Base-by-base conservation (phyloP, 2,329 filamentous ascomycete species). In the Didymellaceae sp. region DNA sequence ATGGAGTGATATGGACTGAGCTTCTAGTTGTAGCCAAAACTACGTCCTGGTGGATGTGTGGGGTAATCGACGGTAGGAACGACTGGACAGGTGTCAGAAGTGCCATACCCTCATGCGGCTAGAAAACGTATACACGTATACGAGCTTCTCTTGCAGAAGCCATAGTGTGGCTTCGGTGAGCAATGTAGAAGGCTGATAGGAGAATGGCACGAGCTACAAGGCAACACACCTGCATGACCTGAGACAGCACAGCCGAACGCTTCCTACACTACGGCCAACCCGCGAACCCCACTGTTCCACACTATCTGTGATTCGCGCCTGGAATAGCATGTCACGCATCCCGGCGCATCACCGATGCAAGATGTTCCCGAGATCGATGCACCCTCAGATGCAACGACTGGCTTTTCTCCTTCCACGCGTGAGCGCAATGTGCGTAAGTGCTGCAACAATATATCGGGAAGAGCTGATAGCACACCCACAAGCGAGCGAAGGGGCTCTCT, bases 331-430 rank as follows among this genome's bases (percentile, higher is more conserved):
- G 48, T 38, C 48, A n/a, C 7, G 33, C 49, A 21, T 31, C 43
- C 28, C 44, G 34, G 35, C 39, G 33, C 39, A 33, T 28, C 22
- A 24, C 11, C 7, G n/a, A 47, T 47, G 49, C 42, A 53, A 41
- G 49, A 53, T 53, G 38, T 32, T 53, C 33, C 49, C 48, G 48
- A 52, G 48, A 52, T 46, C 48, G 42, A 50, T 50, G 40, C 40
- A 40, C 26, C 21, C 2, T 26, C 30, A 38, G 26, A 16, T 42
- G 26, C 22, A 32, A 42, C 33, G 48, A 46, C 48, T 52, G 48
- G 42, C 31, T 18, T 52, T 42, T 18, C 42, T 42, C 32, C 17
- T 18, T 41, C 21, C 31, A 28, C 42, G 37, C 42, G 17, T 22
- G 32, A 38, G 42, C 24, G 14, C 6, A 28, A 31, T 25, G 21